These are phyloP conservation scores for Pestalotiopsis sp. DNA, from an alignment of 2,329 filamentous ascomycete species.

Conservation along the genomic window DNA sequence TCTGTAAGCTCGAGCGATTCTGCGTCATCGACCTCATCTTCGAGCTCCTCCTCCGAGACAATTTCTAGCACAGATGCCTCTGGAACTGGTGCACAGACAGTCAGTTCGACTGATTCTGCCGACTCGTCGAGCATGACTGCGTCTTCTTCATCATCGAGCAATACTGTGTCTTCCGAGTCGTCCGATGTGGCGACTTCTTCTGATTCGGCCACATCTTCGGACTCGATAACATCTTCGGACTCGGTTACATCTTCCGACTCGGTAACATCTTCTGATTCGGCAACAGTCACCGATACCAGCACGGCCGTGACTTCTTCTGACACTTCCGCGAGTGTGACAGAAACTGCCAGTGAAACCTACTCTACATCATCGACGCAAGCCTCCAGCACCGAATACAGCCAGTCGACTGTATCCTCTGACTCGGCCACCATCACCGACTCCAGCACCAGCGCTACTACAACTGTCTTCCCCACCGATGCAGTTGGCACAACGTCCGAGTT, in stretches of 20 bases:
- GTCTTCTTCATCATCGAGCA: background rate
- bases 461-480: constrained; percentile 1
- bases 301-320: background rate
- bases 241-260: too few species aligned
- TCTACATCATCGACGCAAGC: background rate
- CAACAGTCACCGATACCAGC: background rate
- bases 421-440: background rate
- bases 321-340: background rate
- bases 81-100: too few species aligned
- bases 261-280: background rate
- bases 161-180: background rate
- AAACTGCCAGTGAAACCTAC: background rate
- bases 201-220: background rate
- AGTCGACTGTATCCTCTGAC: background rate
- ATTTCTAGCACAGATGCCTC: background rate
- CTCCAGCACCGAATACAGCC: background rate
- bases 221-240: too few species aligned
- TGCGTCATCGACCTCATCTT: background rate
- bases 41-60: background rate
- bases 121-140: background rate
- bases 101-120: background rate
- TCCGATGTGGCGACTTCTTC: background rate
- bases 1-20: background rate
- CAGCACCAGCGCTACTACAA: background rate
- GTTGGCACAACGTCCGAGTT: background rate